These are phyloP conservation scores for Jamesozyma rosinii DNA, from an alignment of 805 yeast genomes.

Conservation along the genomic window DNA sequence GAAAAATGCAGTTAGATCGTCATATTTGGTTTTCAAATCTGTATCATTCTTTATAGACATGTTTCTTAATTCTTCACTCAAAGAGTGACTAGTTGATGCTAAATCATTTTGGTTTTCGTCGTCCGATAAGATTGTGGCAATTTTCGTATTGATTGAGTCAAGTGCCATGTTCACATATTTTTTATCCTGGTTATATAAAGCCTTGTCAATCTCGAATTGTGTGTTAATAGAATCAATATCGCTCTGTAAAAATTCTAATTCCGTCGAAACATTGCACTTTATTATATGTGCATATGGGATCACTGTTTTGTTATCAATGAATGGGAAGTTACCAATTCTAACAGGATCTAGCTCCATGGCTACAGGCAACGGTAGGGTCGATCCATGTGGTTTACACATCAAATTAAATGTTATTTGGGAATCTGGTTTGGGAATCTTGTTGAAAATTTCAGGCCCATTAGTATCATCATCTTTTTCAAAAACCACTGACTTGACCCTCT, in stretches of 20 bases:
- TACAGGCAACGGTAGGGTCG: constrained; percentile 42
- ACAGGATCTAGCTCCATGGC: constrained; percentile 35
- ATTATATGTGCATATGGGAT: constrained; percentile 56
- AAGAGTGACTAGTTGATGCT: not conserved
- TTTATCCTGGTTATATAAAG: constrained; percentile 52
- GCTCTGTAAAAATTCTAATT: constrained; percentile 42
- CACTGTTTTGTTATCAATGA: constrained; percentile 35
- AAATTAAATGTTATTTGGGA: constrained; percentile 51
- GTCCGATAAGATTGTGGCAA: constrained; percentile 32
- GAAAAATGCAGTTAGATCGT: constrained; percentile 44
- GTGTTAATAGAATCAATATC: constrained; percentile 49
- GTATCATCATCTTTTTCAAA: constrained; percentile 40
- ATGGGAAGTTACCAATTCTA: constrained; percentile 45
- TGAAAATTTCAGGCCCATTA: not conserved
- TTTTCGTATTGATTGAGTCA: constrained; percentile 40
- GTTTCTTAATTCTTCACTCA: constrained; percentile 8
- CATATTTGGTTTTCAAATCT: constrained; percentile 16
- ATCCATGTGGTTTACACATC: constrained; percentile 46
- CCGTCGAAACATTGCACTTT: constrained; percentile 51
- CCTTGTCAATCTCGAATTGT: constrained; percentile 49
- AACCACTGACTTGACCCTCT: constrained; percentile 58
- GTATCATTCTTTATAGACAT: not conserved
- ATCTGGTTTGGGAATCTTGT: constrained; percentile 41
- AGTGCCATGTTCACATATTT: constrained; percentile 47
- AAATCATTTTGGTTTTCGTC: constrained; percentile 5